phyloP scores from a whole-genome alignment of 768 basidiomycete species.

The Collybia nuda region DNA sequence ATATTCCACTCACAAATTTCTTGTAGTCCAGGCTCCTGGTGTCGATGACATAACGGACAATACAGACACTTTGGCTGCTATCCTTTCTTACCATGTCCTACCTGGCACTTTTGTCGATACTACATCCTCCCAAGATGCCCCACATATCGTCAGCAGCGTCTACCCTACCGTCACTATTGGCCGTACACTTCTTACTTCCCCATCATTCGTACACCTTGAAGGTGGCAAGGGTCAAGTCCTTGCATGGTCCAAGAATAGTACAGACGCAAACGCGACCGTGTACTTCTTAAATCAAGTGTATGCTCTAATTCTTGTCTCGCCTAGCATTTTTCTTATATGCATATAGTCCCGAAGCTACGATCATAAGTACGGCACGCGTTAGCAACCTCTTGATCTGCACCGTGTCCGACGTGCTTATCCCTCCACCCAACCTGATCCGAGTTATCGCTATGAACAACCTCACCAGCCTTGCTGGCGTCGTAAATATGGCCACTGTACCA shows the following conservation, averaged over 20 bases:
- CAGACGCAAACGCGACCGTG: conserved; percentile 28
- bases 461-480: conserved; percentile 33
- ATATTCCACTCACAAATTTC: background rate
- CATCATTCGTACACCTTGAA: conserved; percentile 50
- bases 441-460: conserved; percentile 44
- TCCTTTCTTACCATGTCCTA: conserved; percentile 19
- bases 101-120: conserved; percentile 16
- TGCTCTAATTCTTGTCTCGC: conserved; percentile 8
- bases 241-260: conserved; percentile 38
- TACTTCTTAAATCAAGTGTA: conserved; percentile 52
- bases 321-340: background rate
- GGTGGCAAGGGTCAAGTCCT: conserved; percentile 59
- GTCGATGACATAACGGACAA: conserved; percentile 1
- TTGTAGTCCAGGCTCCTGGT: conserved; percentile 13
- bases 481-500: conserved; percentile 23
- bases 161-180: conserved; percentile 64
- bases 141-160: conserved; percentile 32
- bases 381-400: conserved; percentile 40
- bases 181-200: conserved; percentile 57
- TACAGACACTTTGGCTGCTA: conserved; percentile 5
- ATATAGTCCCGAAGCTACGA: conserved; percentile 16
- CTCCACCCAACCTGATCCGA: conserved; percentile 47
- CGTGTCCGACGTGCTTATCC: conserved; percentile 48
- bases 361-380: conserved; percentile 39
- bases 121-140: conserved; percentile 3